A percentile compares a stretch with the other conserved stretches of the same genome.
These are phyloP conservation scores for Nitzschia palea DNA, from an alignment of 108 stramenopile species.

Conservation along the genomic window DNA sequence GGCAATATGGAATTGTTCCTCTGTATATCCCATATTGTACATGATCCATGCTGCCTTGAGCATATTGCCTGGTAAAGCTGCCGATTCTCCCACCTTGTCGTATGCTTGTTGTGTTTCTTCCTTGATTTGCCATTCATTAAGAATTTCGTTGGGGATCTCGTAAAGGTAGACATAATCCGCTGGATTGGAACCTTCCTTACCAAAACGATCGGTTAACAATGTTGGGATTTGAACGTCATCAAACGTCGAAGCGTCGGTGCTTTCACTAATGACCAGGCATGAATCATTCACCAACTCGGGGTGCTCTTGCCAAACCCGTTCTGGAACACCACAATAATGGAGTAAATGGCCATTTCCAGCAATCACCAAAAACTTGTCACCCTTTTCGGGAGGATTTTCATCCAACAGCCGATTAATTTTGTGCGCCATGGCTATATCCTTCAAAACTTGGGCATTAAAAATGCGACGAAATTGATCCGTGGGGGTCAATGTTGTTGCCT, in stretches of 20 bases:
- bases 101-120: slow-evolving; percentile 65
- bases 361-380: slow-evolving; percentile 38
- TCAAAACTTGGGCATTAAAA: slow-evolving; percentile 67
- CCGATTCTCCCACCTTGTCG: slow-evolving; percentile 69
- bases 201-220: slow-evolving; percentile 12
- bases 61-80: slow-evolving; percentile 54
- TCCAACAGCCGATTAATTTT: slow-evolving; percentile 30
- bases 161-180: slow-evolving; percentile 44
- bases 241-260: slow-evolving; percentile 7
- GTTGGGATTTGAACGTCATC: background rate
- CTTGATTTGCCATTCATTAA: slow-evolving; percentile 33
- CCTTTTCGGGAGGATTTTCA: background rate
- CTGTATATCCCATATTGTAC: slow-evolving; percentile 58
- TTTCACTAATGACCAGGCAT: slow-evolving; percentile 34
- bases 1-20: slow-evolving; percentile 52
- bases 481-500: slow-evolving; percentile 3
- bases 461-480: slow-evolving; percentile 49
- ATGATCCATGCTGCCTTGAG: slow-evolving; percentile 66
- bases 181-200: slow-evolving; percentile 27
- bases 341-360: slow-evolving; percentile 47
- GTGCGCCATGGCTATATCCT: slow-evolving; percentile 76
- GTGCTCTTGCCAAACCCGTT: slow-evolving; percentile 38
- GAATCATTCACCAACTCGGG: slow-evolving; percentile 26
- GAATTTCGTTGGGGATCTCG: slow-evolving; percentile 25
- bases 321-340: slow-evolving; percentile 49